Evolutionary conservation across 345 rosid species (phyloP).

Genomic region (Gossypium australe): DNA sequence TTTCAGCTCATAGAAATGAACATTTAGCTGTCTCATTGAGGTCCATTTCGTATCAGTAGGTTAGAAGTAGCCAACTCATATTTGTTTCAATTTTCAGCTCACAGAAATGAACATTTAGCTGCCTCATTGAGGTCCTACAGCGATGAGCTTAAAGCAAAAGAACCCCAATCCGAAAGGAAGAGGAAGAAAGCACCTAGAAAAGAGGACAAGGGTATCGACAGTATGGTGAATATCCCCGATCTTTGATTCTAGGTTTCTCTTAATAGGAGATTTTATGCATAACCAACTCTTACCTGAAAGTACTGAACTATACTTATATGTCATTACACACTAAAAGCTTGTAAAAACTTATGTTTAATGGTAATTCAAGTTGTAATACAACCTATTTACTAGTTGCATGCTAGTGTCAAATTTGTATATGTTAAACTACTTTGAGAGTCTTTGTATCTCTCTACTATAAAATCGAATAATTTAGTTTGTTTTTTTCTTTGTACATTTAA

Average conservation of each 20-base stretch:
- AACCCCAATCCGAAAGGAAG: conserved; percentile 67
- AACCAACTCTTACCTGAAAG: neutral
- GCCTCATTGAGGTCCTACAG: conserved; percentile 52
- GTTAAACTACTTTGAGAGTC: neutral
- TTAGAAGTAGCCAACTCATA: too few relatives aligned
- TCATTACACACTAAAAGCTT: neutral
- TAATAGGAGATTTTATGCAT: neutral
- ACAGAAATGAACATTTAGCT: conserved; percentile 66
- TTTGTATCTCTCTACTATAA: neutral
- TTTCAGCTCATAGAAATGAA: conserved; percentile 84
- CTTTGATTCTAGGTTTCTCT: neutral
- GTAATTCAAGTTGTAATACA: neutral
- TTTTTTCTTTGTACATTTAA: neutral
- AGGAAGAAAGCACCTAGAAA: conserved; percentile 51
- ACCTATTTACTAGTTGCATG: neutral
- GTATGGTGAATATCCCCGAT: conserved; percentile 22
- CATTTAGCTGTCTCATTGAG: conserved; percentile 49
- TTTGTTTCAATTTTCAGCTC: conserved; percentile 51
- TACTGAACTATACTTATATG: neutral
- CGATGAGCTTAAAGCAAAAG: conserved; percentile 64
- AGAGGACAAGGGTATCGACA: conserved; percentile 38
- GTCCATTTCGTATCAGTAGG: conserved; percentile 18
- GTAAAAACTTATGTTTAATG: neutral
- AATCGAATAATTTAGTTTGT: neutral
- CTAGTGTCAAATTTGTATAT: neutral